phyloP scores from a whole-genome alignment of 345 rosid species.

The Gossypium anomalum region DNA sequence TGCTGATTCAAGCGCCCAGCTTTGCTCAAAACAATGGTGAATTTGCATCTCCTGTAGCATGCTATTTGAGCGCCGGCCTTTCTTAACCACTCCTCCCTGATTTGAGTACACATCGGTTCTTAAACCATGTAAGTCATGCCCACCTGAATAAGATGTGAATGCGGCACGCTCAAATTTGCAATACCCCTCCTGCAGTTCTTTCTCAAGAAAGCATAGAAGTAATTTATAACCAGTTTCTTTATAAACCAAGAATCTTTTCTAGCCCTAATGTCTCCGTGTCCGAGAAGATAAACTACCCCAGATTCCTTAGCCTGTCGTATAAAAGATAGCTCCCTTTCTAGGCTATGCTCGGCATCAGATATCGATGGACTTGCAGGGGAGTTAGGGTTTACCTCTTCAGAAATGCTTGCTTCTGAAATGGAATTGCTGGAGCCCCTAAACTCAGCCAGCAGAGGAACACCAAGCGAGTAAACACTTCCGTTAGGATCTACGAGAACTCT shows the following conservation, averaged over 20 bases:
- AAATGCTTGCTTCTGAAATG: constrained; percentile 54
- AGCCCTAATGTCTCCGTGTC: constrained; percentile 96
- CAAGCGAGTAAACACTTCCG: constrained; percentile 87
- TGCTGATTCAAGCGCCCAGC: neutral
- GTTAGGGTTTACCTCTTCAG: constrained; percentile 39
- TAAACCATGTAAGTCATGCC: constrained; percentile 99
- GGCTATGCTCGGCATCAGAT: constrained; percentile 77
- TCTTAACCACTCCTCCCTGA: too few relatives aligned
- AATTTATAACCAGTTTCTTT: constrained; percentile 86
- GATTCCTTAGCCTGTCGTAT: constrained; percentile 88
- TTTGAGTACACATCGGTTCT: constrained; percentile 1
- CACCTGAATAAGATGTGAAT: constrained; percentile 92
- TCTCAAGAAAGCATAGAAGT: constrained; percentile 90
- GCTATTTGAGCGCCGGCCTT: neutral
- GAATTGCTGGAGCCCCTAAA: constrained; percentile 36
- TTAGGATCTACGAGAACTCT: constrained; percentile 83
- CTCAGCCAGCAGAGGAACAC: constrained; percentile 76
- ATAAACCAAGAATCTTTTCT: constrained; percentile 97
- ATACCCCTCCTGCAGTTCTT: constrained; percentile 93
- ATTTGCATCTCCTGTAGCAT: neutral
- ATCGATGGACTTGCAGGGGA: constrained; percentile 27
- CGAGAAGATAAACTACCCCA: constrained; percentile 95
- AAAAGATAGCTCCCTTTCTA: constrained; percentile 91
- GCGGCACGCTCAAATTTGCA: constrained; percentile 92
- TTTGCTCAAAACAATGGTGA: neutral